Evolutionary conservation across 192 early-diverging fungal species (phyloP), one percentile per base, ranked within the genome.

Genomic region (Neocallimastix lanati): DNA sequence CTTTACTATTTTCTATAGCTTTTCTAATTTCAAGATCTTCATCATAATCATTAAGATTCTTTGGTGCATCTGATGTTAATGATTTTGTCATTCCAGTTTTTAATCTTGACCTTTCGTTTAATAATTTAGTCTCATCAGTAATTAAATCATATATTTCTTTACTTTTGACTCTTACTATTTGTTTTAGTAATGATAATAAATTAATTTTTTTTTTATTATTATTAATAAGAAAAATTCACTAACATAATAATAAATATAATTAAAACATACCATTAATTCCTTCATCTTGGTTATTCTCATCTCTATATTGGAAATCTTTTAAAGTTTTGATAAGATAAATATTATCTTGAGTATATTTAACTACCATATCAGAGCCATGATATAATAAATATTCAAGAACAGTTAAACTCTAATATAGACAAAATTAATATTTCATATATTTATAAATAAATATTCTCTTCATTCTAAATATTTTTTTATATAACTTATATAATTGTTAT

Each of bases 261-360:
- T n/a, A n/a, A n/a, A n/a, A n/a, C n/a, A n/a, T 83, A 95, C 94
- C 93, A 84, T 96, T 96, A 4, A 87, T 87, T 12, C 97, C 97
- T 85, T 94, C 93, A 83, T 99, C 97, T 80, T 88, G 90, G 37
- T 94, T 94, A 77, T 91, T 87, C 28, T 99, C 96, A 84, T 98
- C 96, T 77, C 95, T 89, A 85, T 94, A 93, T 82, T 97, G 96
- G 85, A 97, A 99, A 86, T 99, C 97, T 78, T 93, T 93, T 80
- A 98, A 86, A 9, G 97, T 99, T 84, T 96, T 98, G 80, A 99
- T 94, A 67, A 97, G 88, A 81, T 94, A 94, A 13, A 96, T 77
- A 84, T 99, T 98, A 80, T 96, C 91, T 38, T 93, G 88, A 7
- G 94, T 90, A 82, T 99, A 97, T 76, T 89, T 79, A 76, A 96